Evolutionary conservation across 2,329 filamentous ascomycete genomes (phyloP).

Genomic region (Stagonosporopsis vannaccii): DNA sequence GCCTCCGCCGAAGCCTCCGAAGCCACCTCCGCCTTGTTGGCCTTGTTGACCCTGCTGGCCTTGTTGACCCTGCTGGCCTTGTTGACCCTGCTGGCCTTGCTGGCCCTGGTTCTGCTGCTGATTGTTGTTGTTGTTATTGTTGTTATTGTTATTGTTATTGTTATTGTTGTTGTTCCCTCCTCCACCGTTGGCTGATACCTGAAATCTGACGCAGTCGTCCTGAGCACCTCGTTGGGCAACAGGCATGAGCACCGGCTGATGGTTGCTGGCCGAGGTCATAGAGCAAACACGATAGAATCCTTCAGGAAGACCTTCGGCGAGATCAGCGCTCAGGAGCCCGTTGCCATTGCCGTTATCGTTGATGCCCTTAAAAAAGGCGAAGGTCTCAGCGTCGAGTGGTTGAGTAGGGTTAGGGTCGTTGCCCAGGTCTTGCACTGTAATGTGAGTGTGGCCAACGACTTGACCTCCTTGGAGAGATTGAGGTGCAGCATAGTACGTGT

Average conservation of each 20-base stretch:
- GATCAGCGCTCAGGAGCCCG: conserved; percentile 55
- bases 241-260: conserved; percentile 67
- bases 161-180: conserved; percentile 18
- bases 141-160: conserved; percentile 13
- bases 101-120: conserved; percentile 9
- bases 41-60: conserved; percentile 23
- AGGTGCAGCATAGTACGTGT: conserved; percentile 64
- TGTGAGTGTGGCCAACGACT: conserved; percentile 59
- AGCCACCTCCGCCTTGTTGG: conserved; percentile 10
- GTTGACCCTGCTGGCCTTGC: conserved; percentile 12
- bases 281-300: conserved; percentile 62
- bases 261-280: conserved; percentile 60
- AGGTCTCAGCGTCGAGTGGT: conserved; percentile 53
- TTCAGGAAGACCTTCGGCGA: conserved; percentile 56
- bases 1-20: conserved; percentile 6
- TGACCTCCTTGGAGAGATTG: conserved; percentile 56
- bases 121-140: conserved; percentile 8
- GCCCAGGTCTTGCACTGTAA: conserved; percentile 61
- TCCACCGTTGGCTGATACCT: conserved; percentile 40
- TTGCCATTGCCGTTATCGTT: conserved; percentile 60
- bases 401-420: conserved; percentile 45
- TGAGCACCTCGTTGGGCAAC: conserved; percentile 62
- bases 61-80: conserved; percentile 14
- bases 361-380: conserved; percentile 67
- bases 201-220: conserved; percentile 62